Evolutionary conservation across 371 early-diverging fungal genomes (phyloP).

Genomic region (Mortierella sp.): DNA sequence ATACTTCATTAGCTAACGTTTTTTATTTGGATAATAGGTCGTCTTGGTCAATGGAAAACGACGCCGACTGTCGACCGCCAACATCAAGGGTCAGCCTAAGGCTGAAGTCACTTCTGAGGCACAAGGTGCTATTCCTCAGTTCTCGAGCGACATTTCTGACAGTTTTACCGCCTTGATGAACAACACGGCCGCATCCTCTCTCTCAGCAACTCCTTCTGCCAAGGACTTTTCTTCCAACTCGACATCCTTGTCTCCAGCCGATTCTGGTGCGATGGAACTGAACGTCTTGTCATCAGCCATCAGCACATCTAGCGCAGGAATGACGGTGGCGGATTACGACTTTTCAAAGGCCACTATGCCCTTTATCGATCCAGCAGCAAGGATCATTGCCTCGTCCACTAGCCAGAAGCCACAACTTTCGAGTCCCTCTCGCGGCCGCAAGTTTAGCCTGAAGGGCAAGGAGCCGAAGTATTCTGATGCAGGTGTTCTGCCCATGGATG

Average conservation of each 20-base stretch:
- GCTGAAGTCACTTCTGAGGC: neutral
- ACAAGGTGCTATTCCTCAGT: neutral
- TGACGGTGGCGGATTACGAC: constrained; percentile 9
- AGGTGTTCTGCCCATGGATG: constrained; percentile 66
- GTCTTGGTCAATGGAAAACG: constrained; percentile 27
- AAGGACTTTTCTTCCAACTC: neutral
- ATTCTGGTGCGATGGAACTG: neutral
- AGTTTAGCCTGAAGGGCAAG: constrained; percentile 34
- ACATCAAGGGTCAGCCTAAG: neutral
- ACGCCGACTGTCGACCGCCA: constrained; percentile 15
- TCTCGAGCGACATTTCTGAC: neutral
- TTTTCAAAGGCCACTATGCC: constrained; percentile 34
- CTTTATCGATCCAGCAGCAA: constrained; percentile 34
- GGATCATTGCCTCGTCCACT: constrained; percentile 18
- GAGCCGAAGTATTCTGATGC: constrained; percentile 20
- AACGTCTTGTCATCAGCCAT: neutral
- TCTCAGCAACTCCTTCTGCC: neutral
- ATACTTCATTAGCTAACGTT: neutral
- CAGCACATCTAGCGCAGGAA: neutral
- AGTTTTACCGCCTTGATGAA: neutral
- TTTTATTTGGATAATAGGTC: neutral
- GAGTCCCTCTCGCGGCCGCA: neutral
- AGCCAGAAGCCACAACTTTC: constrained; percentile 1
- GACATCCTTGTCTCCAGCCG: neutral
- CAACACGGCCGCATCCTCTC: neutral